Base-by-base conservation (phyloP, 129 eudicot genomes). In the Chrysanthemum seticuspe region DNA sequence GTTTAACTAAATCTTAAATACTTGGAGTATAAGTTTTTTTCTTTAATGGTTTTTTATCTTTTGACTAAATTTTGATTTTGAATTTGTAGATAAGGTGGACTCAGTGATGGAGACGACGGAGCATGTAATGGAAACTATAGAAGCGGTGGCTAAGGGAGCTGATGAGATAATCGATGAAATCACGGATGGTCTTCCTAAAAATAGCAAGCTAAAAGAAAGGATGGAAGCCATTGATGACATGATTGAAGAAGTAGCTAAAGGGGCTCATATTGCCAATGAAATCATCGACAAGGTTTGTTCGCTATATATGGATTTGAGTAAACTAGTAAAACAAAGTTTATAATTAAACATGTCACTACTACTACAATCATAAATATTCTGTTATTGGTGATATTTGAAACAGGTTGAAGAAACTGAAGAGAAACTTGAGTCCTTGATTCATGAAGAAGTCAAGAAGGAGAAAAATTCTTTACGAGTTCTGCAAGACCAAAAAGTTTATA, bases 401-500 rank as follows among this genome's bases (percentile, higher is more conserved):
- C 85, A 81, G 85, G 58, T 81, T 15, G 81, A 81, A 71, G 85
- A 72, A 66, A 63, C 53, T 73, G 85, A 81, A 54, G 81, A 81
- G 57, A 81, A 76, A 68, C 13, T 81, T 14, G 81, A 76, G 47
- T 40, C 80, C 13, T 62, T 76, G 73, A 70, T 81, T 27, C 62
- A 29, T 14, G 21, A 68, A 1, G 67, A 59, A 67, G 65, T 62
- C 10, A 68, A 74, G 31, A 55, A 27, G n/a, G 44, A 55, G 58
- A 66, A 34, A 49, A 18, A 10, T 36, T 53, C 63, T 53, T 50
- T 23, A 67, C 47, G 1, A 40, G 47, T 40, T 40, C 47, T 8
- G 47, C 47, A 40, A 40, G 47, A 40, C 47, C 7, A 40, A 7
- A 40, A 40, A 40, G 47, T 40, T 40, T 1, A 40, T 40, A 40